Evolutionary conservation across 306 rosid species (phyloP), one percentile per base, ranked within the genome.

Genomic region (Prunus mume): DNA sequence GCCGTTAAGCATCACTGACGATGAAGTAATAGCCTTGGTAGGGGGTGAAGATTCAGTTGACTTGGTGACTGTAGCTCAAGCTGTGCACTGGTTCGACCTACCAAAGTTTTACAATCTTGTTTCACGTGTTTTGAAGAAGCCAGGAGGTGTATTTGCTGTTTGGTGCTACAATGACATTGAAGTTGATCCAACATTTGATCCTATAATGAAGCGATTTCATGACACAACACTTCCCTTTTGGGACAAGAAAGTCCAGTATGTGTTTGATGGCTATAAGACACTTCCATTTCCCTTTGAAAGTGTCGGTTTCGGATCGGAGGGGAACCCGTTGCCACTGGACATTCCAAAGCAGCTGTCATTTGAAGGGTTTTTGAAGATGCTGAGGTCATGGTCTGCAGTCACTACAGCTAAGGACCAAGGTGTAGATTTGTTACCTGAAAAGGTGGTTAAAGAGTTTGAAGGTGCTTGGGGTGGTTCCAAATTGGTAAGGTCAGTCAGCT

Each of bases 201-300:
- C 70, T 6, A 34, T 74, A 3, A 25, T 63, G 71, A 28, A 64
- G 69, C 54, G 27, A 4, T 25, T 71, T 27, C 64, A 28, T 2
- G 65, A 70, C n/a, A 30, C 69, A 20, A 11, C 54, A 1, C 9
- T 28, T 1, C 84, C 84, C 6, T 76, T 54, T 71, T 71, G 41
- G 61, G 38, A 65, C 41, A 34, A 68, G 1, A 65, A 47, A 6
- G 0, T 6, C 28, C 27, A 41, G 19, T 67, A 78, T 45, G 6
- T 80, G 1, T 24, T 65, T 19, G 79, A 80, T 8, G 80, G 75
- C 3, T 84, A 81, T 46, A 73, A 17, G 50, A 78, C 85, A 9
- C 68, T 81, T 51, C 83, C 83, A 17, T 84, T 84, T 56, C 87
- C 82, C 12, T 84, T 84, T 60, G 75, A 84, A 43, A 77, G 82